Evolutionary conservation across 345 rosid genomes (phyloP).

Genomic region (Eucalyptus pauciflora): DNA sequence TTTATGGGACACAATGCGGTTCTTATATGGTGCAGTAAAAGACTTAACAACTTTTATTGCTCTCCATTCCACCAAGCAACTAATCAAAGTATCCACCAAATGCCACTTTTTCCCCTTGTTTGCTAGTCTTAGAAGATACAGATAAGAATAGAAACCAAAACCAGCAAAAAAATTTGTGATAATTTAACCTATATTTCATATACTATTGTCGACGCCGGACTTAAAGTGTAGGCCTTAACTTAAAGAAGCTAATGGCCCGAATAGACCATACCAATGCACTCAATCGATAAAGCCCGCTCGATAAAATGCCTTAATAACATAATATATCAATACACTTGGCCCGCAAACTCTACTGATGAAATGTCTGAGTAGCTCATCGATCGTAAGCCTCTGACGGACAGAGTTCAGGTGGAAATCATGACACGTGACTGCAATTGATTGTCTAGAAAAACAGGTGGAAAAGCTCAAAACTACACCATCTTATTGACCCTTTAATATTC

Average conservation of each 20-base stretch:
- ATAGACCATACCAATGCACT: not conserved
- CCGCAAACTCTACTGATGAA: not conserved
- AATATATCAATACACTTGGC: not conserved
- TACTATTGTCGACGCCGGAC: not conserved
- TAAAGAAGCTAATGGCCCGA: not conserved
- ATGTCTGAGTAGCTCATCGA: not conserved
- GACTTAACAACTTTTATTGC: not conserved
- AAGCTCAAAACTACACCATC: not conserved
- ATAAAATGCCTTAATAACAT: not conserved
- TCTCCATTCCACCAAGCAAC: not conserved
- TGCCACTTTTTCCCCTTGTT: not conserved
- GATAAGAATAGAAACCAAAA: not conserved
- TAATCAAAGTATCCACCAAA: not conserved
- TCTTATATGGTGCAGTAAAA: not conserved
- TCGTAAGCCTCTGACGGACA: not conserved
- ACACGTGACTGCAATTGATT: not conserved
- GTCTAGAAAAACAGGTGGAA: not conserved
- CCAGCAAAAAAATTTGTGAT: accelerated
- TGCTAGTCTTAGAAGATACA: not conserved
- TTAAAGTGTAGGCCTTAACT: not conserved
- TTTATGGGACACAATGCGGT: accelerated
- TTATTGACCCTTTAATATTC: not conserved
- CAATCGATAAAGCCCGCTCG: not conserved
- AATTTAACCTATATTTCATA: not conserved
- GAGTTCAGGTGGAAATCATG: not conserved